These are phyloP conservation scores for Tulasnella sp. DNA, from an alignment of 768 basidiomycete species.

Conservation along the genomic window DNA sequence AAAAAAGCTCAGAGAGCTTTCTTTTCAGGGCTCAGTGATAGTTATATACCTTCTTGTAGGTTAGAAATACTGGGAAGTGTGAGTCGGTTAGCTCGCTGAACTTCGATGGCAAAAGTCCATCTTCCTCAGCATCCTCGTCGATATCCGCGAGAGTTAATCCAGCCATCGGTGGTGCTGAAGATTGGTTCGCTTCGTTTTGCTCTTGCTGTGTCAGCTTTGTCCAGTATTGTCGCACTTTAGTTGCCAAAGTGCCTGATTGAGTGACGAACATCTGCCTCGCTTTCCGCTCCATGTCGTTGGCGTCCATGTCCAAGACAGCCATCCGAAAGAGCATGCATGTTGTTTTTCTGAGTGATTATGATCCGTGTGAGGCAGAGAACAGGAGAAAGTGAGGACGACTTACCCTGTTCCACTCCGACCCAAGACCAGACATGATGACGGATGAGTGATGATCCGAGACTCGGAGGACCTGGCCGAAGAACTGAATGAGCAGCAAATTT, in stretches of 20 bases:
- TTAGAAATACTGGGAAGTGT: constrained; percentile 15
- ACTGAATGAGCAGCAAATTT: not conserved
- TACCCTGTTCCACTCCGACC: constrained; percentile 15
- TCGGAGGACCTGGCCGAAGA: not conserved
- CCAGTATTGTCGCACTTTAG: constrained; percentile 9
- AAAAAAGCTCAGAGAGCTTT: not conserved
- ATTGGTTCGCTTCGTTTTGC: not conserved
- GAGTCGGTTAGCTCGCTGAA: constrained; percentile 9
- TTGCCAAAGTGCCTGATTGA: constrained; percentile 13
- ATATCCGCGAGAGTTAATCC: not conserved
- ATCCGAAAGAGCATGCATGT: constrained; percentile 16
- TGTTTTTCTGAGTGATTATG: constrained; percentile 4
- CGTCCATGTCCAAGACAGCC: constrained; percentile 3
- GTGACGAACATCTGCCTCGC: constrained; percentile 15
- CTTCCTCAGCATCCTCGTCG: constrained; percentile 11
- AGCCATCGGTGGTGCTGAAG: not conserved
- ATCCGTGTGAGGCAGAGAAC: not conserved
- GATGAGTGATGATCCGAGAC: constrained; percentile 9
- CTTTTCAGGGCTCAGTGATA: too few relatives aligned
- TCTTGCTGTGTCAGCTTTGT: not conserved
- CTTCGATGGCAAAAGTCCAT: not conserved
- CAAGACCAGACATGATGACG: constrained; percentile 15
- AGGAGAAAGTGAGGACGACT: not conserved
- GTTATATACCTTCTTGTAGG: constrained; percentile 5
- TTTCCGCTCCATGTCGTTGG: not conserved